A percentile compares a stretch with the other conserved stretches of the same genome.
phyloP scores from a whole-genome alignment of 1,284 basidiomycete species.

The Peniophora sp. region DNA sequence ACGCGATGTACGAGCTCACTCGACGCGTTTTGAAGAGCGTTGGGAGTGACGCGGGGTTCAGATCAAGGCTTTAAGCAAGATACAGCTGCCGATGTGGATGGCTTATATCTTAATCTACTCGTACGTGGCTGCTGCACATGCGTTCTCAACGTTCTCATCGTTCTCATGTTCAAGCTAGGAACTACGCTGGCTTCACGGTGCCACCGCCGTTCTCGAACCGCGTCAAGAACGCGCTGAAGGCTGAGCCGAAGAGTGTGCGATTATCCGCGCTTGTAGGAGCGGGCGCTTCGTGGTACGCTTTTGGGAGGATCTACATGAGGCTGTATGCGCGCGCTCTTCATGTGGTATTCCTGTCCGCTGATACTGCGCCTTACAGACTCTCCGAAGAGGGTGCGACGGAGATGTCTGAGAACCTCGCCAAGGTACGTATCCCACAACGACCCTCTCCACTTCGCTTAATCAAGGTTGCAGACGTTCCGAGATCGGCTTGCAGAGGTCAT shows the following conservation, averaged over 20 bases:
- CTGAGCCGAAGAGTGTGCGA: slow-evolving; percentile 74
- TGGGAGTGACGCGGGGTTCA: slow-evolving; percentile 20
- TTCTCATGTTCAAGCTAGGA: slow-evolving; percentile 32
- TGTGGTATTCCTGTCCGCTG: background rate
- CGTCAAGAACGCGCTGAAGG: slow-evolving; percentile 79
- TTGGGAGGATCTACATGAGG: slow-evolving; percentile 75
- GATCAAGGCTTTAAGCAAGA: slow-evolving; percentile 69
- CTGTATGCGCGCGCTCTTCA: slow-evolving; percentile 42
- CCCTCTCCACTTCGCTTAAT: slow-evolving; percentile 3
- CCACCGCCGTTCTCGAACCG: slow-evolving; percentile 68
- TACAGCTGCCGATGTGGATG: slow-evolving; percentile 82
- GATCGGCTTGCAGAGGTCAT: slow-evolving; percentile 74
- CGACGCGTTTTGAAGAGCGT: background rate
- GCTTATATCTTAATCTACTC: slow-evolving; percentile 76
- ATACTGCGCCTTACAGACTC: background rate
- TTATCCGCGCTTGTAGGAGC: slow-evolving; percentile 75
- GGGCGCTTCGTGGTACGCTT: slow-evolving; percentile 86
- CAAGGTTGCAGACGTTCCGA: slow-evolving; percentile 59
- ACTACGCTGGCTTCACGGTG: slow-evolving; percentile 81
- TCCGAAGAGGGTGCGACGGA: slow-evolving; percentile 53
- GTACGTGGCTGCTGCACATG: slow-evolving; percentile 34
- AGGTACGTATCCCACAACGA: slow-evolving; percentile 33
- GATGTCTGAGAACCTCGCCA: slow-evolving; percentile 61
- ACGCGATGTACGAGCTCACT: slow-evolving; percentile 57
- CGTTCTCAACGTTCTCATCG: background rate